Evolutionary conservation across 1,139 yeast genomes (phyloP).

Genomic region (Yamadazyma dendronema): DNA sequence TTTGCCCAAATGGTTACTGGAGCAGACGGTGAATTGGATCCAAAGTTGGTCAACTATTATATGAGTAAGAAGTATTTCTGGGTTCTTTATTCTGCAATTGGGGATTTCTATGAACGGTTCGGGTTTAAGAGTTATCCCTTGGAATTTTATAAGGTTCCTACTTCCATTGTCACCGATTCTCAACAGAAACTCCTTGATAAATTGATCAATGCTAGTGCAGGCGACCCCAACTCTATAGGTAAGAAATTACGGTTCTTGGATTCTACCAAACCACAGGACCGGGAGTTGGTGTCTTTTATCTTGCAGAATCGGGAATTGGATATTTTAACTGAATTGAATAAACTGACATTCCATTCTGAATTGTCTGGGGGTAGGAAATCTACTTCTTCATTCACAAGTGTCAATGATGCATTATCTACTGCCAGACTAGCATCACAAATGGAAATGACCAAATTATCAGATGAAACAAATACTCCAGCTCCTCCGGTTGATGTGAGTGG

Average conservation of each 20-base stretch:
- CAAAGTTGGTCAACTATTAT: conserved; percentile 32
- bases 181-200: conserved; percentile 22
- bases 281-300: conserved; percentile 30
- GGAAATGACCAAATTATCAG: conserved; percentile 22
- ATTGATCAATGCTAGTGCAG: conserved; percentile 15
- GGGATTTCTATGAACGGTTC: conserved; percentile 31
- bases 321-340: conserved; percentile 38
- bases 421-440: conserved; percentile 23
- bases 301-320: conserved; percentile 38
- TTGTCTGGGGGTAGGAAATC: conserved; percentile 33
- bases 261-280: conserved; percentile 26
- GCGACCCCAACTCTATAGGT: conserved; percentile 18
- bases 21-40: conserved; percentile 27
- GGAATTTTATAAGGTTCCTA: conserved; percentile 35
- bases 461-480: conserved; percentile 8
- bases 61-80: conserved; percentile 39
- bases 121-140: conserved; percentile 41
- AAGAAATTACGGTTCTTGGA: conserved; percentile 31
- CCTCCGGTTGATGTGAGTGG: conserved; percentile 1
- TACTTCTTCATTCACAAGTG: conserved; percentile 35
- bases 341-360: conserved; percentile 34
- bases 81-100: conserved; percentile 39
- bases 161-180: conserved; percentile 18
- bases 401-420: conserved; percentile 25
- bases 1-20: conserved; percentile 33